Evolutionary conservation across 164 flowering plant species (phyloP), one percentile per base, ranked within the genome.

Genomic region (Houttuynia cordata): DNA sequence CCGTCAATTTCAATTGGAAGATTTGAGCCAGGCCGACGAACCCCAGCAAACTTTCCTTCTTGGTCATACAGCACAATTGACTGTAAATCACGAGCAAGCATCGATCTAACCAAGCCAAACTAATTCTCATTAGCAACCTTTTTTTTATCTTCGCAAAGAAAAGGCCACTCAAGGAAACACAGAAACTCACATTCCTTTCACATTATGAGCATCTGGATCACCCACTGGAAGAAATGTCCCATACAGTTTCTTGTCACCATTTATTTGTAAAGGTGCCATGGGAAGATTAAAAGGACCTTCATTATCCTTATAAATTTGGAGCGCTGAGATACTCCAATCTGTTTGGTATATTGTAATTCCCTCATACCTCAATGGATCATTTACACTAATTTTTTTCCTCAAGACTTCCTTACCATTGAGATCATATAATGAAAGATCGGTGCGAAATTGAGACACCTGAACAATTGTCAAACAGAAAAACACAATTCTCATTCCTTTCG

Each of bases 231-330:
- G 72, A 68, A 93, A 84, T 41, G 97, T 86, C 63, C 99, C 99
- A 63, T 30, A 93, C 51, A 90, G 95, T 77, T 90, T 93, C 74
- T 93, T 93, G 79, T 93, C 99, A 56, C 97, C 96, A 72, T 82
- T 90, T 62, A 86, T 24, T 77, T 85, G 62, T 62, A 93, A 69
- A 69, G 97, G 97, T 61, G 97, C 99, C 92, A 93, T 71, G n/a
- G 97, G 88, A 83, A 93, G 79, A 80, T 93, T 93, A 73, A 87
- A 93, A 62, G 97, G 99, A 8, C 99, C 97, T 79, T 88, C 89
- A 74, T 65, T 78, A 67, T 86, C 78, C 76, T 80, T 93, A n/a
- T 74, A 74, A 62, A 93, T 51, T 76, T 90, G 97, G 42, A 93
- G 76, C 24, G 96, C 95, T 13, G 97, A 85, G 57, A 93, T 60